These are phyloP conservation scores for Ambispora gerdemannii DNA, from an alignment of 192 early-diverging fungal genomes.

Conservation along the genomic window DNA sequence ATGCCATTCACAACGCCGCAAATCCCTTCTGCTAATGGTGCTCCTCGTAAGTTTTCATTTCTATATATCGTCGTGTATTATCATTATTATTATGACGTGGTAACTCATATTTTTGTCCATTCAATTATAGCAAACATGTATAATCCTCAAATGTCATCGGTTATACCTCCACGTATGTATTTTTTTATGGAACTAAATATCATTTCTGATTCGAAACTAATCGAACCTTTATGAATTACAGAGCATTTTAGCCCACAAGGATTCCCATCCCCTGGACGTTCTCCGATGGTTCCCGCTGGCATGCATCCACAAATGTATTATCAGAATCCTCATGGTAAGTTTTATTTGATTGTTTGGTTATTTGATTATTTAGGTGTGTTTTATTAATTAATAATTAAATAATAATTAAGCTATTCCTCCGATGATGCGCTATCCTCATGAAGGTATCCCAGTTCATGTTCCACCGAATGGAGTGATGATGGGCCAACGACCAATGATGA, in stretches of 20 bases:
- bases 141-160: slow-evolving; percentile 49
- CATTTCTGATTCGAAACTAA: no score
- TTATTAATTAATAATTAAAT: neutral
- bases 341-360: neutral
- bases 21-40: slow-evolving; percentile 36
- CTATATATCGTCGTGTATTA: neutral
- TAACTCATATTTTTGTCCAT: neutral
- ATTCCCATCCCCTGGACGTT: slow-evolving; percentile 47
- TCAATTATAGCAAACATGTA: slow-evolving; percentile 27
- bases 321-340: slow-evolving; percentile 43
- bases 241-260: slow-evolving; percentile 50
- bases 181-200: no score
- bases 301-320: slow-evolving; percentile 55
- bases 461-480: slow-evolving; percentile 44
- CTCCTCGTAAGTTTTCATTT: slow-evolving; percentile 28
- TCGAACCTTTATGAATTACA: no score
- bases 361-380: slow-evolving; percentile 4
- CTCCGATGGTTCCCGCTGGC: slow-evolving; percentile 50
- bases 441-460: slow-evolving; percentile 46
- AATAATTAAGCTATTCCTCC: slow-evolving; percentile 39
- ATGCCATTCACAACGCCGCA: slow-evolving; percentile 38
- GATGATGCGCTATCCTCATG: slow-evolving; percentile 57
- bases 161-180: slow-evolving; percentile 44
- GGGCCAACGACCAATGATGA: slow-evolving; percentile 45
- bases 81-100: neutral